Base-by-base conservation (phyloP, 192 early-diverging fungal genomes). In the Coemansia pectinata region DNA sequence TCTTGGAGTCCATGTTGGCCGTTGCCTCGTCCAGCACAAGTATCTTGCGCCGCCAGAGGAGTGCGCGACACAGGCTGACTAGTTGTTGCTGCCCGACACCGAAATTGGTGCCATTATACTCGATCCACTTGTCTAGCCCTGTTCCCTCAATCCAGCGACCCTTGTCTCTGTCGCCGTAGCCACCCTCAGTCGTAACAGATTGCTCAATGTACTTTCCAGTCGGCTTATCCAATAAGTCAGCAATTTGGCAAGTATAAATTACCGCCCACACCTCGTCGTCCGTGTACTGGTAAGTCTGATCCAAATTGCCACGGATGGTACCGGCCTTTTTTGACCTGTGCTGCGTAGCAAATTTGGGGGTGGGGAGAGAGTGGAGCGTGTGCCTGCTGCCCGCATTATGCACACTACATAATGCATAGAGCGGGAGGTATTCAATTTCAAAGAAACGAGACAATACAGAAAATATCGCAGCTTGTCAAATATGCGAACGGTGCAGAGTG, bases 21-120 rank as follows among this genome's bases (percentile, higher is more conserved):
- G 86, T 87, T 4, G 86, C 93, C 74, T 95, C 93, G 73, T 95
- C 93, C 66, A 95, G 79, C 19, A 95, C 79, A 55, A 95, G 63
- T 45, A 95, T 85, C 33, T 87, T 87, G 44, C 89, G 85, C 33
- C 86, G 87, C 25, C 88, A 75, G 17, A 93, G 68, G n/a, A 93
- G 57, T 0, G 90, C 91, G 1, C 91, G 66, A 4, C 85, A 80
- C 52, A 89, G 45, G 36, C 81, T 83, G 5, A 89, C 23, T 2
- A 87, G 66, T 72, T 94, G 92, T 4, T 88, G 71, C 75, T 94
- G 88, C 0, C 92, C 92, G 3, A 89, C 87, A 27, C 87, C 89
- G 65, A 93, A 86, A 65, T 93, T 93, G 7, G 70, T 60, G 1
- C 93, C 93, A 27, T 85, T 80, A 0, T 62, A 12, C 14, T 11